These are phyloP conservation scores for Chytriomyces hyalinus DNA, from an alignment of 192 early-diverging fungal genomes.

Conservation along the genomic window DNA sequence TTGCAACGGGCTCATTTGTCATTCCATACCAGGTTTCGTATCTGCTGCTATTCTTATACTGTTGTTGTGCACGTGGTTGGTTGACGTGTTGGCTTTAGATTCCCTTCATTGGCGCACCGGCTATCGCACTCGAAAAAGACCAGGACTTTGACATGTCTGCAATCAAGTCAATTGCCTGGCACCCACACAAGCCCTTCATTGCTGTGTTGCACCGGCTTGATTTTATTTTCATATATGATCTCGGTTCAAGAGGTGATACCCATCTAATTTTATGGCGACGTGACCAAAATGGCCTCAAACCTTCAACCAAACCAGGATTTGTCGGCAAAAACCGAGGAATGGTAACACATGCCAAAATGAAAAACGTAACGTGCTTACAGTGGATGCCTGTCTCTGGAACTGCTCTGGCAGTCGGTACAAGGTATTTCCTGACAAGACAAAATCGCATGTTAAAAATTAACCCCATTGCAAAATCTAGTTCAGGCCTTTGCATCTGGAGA, in stretches of 20 bases:
- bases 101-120: too few relatives aligned
- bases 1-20: too few relatives aligned
- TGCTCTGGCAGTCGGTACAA: constrained; percentile 23
- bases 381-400: constrained; percentile 24
- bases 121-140: background rate
- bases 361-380: constrained; percentile 16
- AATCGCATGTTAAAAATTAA: background rate
- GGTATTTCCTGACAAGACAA: background rate
- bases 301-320: background rate
- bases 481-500: constrained; percentile 25
- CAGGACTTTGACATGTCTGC: constrained; percentile 1
- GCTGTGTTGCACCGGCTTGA: constrained; percentile 12
- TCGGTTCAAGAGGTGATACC: background rate
- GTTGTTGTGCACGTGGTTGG: too few relatives aligned
- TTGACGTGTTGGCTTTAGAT: too few relatives aligned
- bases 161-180: constrained; percentile 10
- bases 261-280: background rate
- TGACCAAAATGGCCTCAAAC: background rate
- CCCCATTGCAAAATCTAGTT: background rate
- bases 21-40: too few relatives aligned
- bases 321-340: constrained; percentile 13
- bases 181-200: constrained; percentile 14
- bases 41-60: too few relatives aligned
- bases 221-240: background rate
- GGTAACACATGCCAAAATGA: background rate